Base-by-base conservation (phyloP, 225 moss, liverwort and hornwort species). In the Polytrichum commune region DNA sequence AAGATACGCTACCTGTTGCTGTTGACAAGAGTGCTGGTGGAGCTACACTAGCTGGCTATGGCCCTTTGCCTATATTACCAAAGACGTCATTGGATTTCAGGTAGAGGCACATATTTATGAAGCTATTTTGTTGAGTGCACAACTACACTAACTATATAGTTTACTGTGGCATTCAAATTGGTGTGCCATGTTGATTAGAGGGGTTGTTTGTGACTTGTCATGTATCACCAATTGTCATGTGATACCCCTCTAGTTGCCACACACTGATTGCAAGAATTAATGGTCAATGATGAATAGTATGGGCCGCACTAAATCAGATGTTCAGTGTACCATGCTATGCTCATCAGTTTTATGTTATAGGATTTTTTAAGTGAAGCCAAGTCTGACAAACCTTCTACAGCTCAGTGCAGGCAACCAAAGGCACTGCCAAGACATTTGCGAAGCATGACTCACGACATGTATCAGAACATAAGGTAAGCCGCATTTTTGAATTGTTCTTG, bases 391-490 rank as follows among this genome's bases (percentile, higher is more conserved):
- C 71, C 56, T 69, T 79, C 60, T 64, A 75, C 88, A 86, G 86
- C 78, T 88, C 86, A 78, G 88, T 81, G 73, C 90, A 93, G 88
- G 88, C 82, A 32, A 91, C 86, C 54, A 93, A 95, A 79, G 92
- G 91, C 24, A 76, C 69, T 63, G 65, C 89, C 29, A 85, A 79
- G 81, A 85, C 74, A 66, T 90, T 88, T 53, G 80, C 85, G 13
- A 93, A 90, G 79, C 83, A 85, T 54, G 93, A 93, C 0, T 95
- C 93, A 38, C 89, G 91, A 76, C 95, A 95, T 81, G 86, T 93
- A 83, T 95, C 93, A 20, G 95, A 93, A 81, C 95, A 93, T 74
- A 93, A 93, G 86, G 91, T 91, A 66, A 23, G 46, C 16, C 4
- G 13, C 3, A 46, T 46, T 16, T 46, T 13, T 46, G 16, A 16